Conservation (phyloP, 129 eudicot species). For the Sambucus nigra region DNA sequence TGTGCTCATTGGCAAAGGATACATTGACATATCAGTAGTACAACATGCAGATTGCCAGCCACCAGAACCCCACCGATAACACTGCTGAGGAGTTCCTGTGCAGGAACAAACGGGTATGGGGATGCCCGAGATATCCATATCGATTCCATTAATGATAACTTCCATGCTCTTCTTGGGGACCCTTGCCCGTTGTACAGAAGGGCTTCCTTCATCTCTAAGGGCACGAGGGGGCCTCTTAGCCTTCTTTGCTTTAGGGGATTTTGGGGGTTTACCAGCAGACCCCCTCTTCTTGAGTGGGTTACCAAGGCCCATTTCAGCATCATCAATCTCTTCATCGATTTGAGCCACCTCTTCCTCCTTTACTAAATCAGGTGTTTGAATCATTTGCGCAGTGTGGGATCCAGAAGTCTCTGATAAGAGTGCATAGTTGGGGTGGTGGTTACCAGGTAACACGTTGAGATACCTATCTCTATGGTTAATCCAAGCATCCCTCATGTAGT, state of each 20-base stretch:
- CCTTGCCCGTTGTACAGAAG: constrained; percentile 21
- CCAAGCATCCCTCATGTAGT: constrained; percentile 21
- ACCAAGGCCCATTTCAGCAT: not conserved
- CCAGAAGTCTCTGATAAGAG: constrained; percentile 20
- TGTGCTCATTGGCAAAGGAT: constrained; percentile 39
- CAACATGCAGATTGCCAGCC: constrained; percentile 56
- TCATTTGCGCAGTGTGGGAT: constrained; percentile 17
- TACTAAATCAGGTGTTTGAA: constrained; percentile 7
- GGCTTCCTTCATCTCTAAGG: constrained; percentile 11
- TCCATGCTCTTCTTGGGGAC: constrained; percentile 28
- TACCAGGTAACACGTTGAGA: constrained; percentile 13
- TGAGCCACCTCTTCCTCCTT: constrained; percentile 11
- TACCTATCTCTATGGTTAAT: constrained; percentile 19
- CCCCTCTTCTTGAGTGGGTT: constrained; percentile 23
- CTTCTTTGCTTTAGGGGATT: constrained; percentile 19
- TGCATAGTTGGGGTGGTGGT: constrained; percentile 15
- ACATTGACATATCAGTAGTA: constrained; percentile 26
- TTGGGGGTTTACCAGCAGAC: constrained; percentile 7
- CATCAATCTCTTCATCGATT: constrained; percentile 11
- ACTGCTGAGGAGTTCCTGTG: constrained; percentile 27
- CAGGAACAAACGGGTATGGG: constrained; percentile 32
- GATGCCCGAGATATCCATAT: constrained; percentile 26
- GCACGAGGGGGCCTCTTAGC: constrained; percentile 20
- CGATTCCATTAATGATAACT: constrained; percentile 25
- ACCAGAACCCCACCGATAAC: constrained; percentile 43